Base-by-base conservation (phyloP, 371 early-diverging fungal species). In the Zychaea mexicana region DNA sequence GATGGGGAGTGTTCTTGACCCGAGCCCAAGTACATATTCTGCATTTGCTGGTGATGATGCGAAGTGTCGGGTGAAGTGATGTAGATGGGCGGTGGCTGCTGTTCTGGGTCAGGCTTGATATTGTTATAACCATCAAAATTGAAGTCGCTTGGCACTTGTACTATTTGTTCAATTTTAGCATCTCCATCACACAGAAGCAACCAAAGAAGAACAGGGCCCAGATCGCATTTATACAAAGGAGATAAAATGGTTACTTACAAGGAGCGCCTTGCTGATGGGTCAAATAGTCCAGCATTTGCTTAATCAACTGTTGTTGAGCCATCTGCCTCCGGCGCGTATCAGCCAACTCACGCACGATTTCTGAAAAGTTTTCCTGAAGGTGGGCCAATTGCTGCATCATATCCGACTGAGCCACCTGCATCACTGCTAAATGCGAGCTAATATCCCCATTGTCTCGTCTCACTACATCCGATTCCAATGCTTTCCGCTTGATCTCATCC, bases 401-500 rank as follows among this genome's bases (percentile, higher is more conserved):
- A 52, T 92, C 92, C n/a, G 84, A 74, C 66, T 92, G 93, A 9
- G 89, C 82, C 24, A 84, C 79, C 67, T 92, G 92, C 67, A 95
- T 74, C 71, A 90, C 78, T 17, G 88, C 85, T 61, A 93, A 75
- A 69, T 89, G 89, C 6, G 82, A 77, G 28, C 88, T 85, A 45
- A 92, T 53, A 64, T 94, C 94, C 10, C 90, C 89, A 12, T 86
- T 83, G 39, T 92, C 92, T 59, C 92, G 79, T 46, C 91, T 74
- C 61, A 86, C 73, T 8, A 84, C 73, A 64, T 87, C 77, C 8
- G 91, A 81, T 60, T 95, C 94, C 81, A 92, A 87, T 10, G 94
- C 84, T 71, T 94, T 93, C 58, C 95, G 85, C 70, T 91, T 92
- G 74, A 95, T 94, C 57, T 92, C 90, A 65, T 92, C 92, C 17